Conservation (phyloP, 306 rosid species). For the Oemleria cerasiformis region DNA sequence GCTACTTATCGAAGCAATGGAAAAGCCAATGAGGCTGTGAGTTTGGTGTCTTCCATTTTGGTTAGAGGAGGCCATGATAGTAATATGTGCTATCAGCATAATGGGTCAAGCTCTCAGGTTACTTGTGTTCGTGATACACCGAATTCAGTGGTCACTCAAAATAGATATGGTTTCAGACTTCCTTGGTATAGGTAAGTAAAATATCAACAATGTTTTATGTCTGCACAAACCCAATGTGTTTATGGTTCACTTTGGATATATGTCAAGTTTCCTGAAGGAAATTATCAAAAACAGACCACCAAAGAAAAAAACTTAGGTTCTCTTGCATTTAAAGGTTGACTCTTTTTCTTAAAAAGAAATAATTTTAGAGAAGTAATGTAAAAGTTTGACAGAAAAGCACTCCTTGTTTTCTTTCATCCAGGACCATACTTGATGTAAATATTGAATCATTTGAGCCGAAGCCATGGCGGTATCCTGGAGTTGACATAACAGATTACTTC, state of each 20-base stretch:
- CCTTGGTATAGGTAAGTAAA: constrained; percentile 68
- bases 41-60: constrained; percentile 23
- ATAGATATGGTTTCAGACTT: constrained; percentile 47
- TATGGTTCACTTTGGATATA: background rate
- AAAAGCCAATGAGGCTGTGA: constrained; percentile 26
- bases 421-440: constrained; percentile 56
- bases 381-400: background rate
- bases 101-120: constrained; percentile 27
- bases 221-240: constrained; percentile 2
- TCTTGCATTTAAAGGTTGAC: no score
- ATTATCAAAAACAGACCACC: no score
- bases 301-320: no score
- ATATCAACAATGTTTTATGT: background rate
- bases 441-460: constrained; percentile 52
- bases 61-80: constrained; percentile 29
- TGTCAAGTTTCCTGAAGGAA: constrained; percentile 3
- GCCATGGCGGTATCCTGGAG: constrained; percentile 60
- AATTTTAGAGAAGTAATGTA: background rate
- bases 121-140: constrained; percentile 16
- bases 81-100: constrained; percentile 23
- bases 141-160: constrained; percentile 21
- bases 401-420: constrained; percentile 23
- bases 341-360: background rate
- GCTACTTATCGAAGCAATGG: constrained; percentile 30
- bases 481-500: constrained; percentile 61